These are phyloP conservation scores for Rubia tinctorum DNA, from an alignment of 305 asterid genomes.

Conservation along the genomic window DNA sequence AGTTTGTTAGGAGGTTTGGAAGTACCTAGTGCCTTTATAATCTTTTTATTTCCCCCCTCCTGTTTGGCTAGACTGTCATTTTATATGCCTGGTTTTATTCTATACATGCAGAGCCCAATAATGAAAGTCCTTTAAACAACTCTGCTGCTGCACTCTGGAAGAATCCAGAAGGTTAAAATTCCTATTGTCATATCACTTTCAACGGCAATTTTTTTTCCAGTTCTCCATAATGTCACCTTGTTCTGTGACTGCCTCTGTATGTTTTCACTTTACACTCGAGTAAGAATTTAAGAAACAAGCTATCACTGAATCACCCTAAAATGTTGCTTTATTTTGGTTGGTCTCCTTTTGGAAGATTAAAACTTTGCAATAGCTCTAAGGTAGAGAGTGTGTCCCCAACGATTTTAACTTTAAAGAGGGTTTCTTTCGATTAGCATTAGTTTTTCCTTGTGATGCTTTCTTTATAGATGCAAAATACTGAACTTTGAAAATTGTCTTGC, in stretches of 20 bases:
- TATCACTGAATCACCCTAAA: too few relatives aligned
- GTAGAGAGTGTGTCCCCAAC: not conserved
- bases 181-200: not conserved
- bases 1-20: constrained; percentile 70
- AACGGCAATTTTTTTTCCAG: not conserved
- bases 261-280: not conserved
- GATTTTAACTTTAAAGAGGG: not conserved
- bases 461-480: not conserved
- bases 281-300: not conserved
- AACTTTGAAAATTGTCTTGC: constrained; percentile 20
- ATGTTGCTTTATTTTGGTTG: too few relatives aligned
- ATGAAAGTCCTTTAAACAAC: constrained; percentile 69
- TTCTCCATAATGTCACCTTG: not conserved
- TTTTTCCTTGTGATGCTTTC: not conserved
- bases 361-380: not conserved
- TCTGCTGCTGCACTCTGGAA: constrained; percentile 84
- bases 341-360: too few relatives aligned
- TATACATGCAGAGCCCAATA: constrained; percentile 60
- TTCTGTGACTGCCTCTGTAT: not conserved
- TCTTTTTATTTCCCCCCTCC: not conserved
- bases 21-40: not conserved
- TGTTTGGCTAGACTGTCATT: not conserved
- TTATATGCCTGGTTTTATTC: constrained; percentile 4
- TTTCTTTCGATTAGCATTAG: not conserved
- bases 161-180: constrained; percentile 59